A percentile compares a stretch with the other conserved stretches of the same genome.
Evolutionary conservation across 371 early-diverging fungal genomes (phyloP).

Genomic region (Mucor circinelloides): DNA sequence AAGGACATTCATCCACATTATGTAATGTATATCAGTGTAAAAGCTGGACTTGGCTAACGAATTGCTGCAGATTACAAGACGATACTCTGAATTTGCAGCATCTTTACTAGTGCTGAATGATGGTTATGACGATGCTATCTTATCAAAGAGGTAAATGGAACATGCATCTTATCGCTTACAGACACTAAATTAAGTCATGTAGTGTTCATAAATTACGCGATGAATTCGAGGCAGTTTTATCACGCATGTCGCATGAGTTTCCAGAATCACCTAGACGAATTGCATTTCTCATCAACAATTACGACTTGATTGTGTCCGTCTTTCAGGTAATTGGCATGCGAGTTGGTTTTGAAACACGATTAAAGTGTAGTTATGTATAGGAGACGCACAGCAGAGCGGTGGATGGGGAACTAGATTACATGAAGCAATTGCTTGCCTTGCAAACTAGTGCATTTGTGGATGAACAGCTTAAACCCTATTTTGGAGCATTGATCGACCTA

Average conservation of each 20-base stretch:
- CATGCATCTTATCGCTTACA: neutral
- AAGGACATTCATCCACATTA: constrained; percentile 86
- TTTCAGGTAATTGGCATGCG: constrained; percentile 50
- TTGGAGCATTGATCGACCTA: constrained; percentile 77
- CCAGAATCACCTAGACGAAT: constrained; percentile 65
- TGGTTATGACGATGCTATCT: constrained; percentile 81
- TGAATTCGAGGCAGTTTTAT: constrained; percentile 74
- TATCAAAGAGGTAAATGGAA: constrained; percentile 65
- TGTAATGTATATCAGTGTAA: constrained; percentile 46
- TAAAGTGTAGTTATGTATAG: constrained; percentile 29
- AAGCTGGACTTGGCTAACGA: neutral
- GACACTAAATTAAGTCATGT: no score
- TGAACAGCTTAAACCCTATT: constrained; percentile 78
- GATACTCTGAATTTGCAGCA: constrained; percentile 90
- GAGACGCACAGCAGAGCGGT: constrained; percentile 67
- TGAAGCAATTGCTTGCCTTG: constrained; percentile 65
- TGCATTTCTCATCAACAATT: constrained; percentile 90
- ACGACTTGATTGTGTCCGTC: constrained; percentile 81
- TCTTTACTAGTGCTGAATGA: constrained; percentile 87
- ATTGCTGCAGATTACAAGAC: constrained; percentile 52
- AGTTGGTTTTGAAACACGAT: neutral
- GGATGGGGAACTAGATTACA: constrained; percentile 76
- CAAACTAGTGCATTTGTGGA: constrained; percentile 85
- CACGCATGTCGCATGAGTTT: constrained; percentile 75
- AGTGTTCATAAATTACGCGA: constrained; percentile 76